Conservation (phyloP, 179 eudicot species). For the Spinacia oleracea region DNA sequence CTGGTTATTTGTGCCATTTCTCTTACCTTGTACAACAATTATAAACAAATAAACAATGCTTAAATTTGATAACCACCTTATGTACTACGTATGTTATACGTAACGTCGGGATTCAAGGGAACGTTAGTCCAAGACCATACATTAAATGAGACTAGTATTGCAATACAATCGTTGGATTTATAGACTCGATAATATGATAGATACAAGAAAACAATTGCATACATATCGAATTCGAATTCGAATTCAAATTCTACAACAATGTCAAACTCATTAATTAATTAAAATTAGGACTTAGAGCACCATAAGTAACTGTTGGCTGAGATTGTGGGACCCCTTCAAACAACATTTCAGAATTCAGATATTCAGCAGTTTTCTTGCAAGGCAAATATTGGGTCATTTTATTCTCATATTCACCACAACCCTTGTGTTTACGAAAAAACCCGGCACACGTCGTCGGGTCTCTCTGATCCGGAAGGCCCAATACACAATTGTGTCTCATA, state of each 20-base stretch:
- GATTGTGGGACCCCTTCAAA: neutral
- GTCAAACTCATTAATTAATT: neutral
- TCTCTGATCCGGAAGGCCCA: conserved; percentile 43
- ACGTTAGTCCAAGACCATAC: neutral
- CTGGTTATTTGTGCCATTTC: no score
- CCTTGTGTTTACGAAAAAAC: conserved; percentile 33
- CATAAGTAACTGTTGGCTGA: conserved; percentile 24
- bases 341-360: conserved; percentile 19
- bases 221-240: neutral
- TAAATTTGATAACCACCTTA: no score
- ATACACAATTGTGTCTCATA: conserved; percentile 45
- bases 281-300: conserved; percentile 24
- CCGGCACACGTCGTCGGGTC: conserved; percentile 31
- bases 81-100: no score
- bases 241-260: neutral
- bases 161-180: neutral
- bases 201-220: neutral
- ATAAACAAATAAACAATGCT: no score
- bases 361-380: conserved; percentile 25
- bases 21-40: no score
- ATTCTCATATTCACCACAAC: conserved; percentile 27
- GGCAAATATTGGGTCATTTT: conserved; percentile 9
- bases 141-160: neutral
- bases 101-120: no score
- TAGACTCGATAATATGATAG: neutral